Base-by-base conservation (phyloP, 192 early-diverging fungal genomes). In the Linnemannia hyalina region DNA sequence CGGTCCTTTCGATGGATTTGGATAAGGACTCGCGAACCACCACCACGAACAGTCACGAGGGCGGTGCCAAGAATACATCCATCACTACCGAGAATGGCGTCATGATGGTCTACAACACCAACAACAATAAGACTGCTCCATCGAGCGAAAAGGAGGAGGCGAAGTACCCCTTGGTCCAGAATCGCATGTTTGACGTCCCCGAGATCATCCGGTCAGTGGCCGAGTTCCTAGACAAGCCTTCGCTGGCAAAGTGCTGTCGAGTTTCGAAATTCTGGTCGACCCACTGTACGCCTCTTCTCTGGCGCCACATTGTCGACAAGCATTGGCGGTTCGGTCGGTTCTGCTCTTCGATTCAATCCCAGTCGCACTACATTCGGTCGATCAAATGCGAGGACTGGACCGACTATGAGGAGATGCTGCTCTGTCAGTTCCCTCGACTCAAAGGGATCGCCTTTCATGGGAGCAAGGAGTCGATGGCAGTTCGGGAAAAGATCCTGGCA, bases 221-320 rank as follows among this genome's bases (percentile, higher is more conserved):
- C 54, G 75, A 78, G 63, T 86, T 86, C 72, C 29, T 86, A 47
- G 84, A 86, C 72, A 86, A 81, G 54, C 80, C 84, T n/a, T 81
- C 84, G 1, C 57, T 86, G 6, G 84, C 84, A 16, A 72, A 63
- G 8, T 68, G 78, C 42, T 86, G 84, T 49, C 84, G 78, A 22
- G 79, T 86, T 38, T 86, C 84, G 0, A 68, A 44, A 13, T 57
- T 78, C 10, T 86, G 84, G 84, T 55, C 70, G 4, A 65, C 41
- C 2, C 79, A 77, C 57, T 86, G 84, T 57, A 76, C 74, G 2
- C 84, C 84, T 10, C 49, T 86, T 3, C 71, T 86, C 18, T 86
- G 84, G 84, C 68, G 76, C 36, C 79, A 86, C 32, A 76, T 86
- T 40, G 79, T 70, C 47, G 84, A 86, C 42, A 80, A 78, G 46